Evolutionary conservation across 176 grass and related monocot species (phyloP), one percentile per base, ranked within the genome.

Genomic region (Elymus sibiricus): DNA sequence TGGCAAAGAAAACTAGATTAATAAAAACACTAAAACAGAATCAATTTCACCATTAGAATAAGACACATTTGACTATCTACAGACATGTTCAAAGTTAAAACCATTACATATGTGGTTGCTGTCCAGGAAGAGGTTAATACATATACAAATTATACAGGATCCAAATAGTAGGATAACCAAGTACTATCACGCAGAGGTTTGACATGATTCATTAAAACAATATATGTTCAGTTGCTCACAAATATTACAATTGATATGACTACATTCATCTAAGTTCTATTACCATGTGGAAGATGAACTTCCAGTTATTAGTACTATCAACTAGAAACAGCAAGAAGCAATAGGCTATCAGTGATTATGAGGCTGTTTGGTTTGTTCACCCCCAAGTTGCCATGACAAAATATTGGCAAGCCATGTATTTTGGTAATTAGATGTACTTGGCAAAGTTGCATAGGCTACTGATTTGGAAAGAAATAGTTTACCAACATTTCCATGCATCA

Each of bases 111-210:
- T 49, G 64, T 51, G 7, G 24, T 70, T 78, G 27, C 69, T 61
- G 74, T 73, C 25, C 29, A 87, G 10, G 29, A 73, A 75, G 81
- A 74, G 24, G 32, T 66, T 37, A 80, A 80, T 47, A 60, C 21
- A 81, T 44, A 46, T 78, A 83, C 73, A 88, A 49, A 84, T 40
- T 11, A 79, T 58, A 51, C 61, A 80, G n/a, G 58, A 85, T 66
- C 60, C 37, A 78, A 78, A 38, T 24, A 44, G 46, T 59, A 83
- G 17, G 53, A 81, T 62, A 76, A 78, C 9, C 73, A 80, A 74
- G 26, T 58, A 77, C 27, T 21, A 53, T 53, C 49, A 53, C 17
- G 16, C 49, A 19, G 25, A 78, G n/a, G n/a, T 80, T 74, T 84
- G 25, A 44, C 67, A 80, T 25, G 24, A 80, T 66, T 74, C 65